These are phyloP conservation scores for Leccinellum albellum DNA, from an alignment of 768 basidiomycete genomes.

Conservation along the genomic window DNA sequence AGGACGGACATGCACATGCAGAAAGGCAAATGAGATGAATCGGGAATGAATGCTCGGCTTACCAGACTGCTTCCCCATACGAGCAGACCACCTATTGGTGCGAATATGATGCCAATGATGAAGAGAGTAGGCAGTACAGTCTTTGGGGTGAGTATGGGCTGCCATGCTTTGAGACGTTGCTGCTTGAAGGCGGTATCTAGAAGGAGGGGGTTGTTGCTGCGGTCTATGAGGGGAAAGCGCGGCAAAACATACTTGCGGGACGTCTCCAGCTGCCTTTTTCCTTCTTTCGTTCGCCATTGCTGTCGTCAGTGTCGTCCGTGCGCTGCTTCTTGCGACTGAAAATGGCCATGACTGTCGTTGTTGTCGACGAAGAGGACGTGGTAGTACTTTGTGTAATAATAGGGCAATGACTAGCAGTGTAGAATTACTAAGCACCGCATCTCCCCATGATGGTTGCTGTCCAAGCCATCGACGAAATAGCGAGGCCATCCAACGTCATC, in stretches of 20 bases:
- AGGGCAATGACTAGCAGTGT: not conserved
- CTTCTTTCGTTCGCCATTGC: slow-evolving; percentile 56
- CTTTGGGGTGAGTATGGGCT: slow-evolving; percentile 97
- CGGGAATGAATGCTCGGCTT: slow-evolving; percentile 20
- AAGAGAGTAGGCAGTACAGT: slow-evolving; percentile 96
- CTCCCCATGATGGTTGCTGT: slow-evolving; percentile 53
- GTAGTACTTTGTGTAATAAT: slow-evolving; percentile 1
- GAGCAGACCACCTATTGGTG: slow-evolving; percentile 91
- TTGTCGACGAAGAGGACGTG: slow-evolving; percentile 5
- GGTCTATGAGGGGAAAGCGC: slow-evolving; percentile 11
- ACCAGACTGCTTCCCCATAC: slow-evolving; percentile 83
- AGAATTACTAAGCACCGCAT: slow-evolving; percentile 15
- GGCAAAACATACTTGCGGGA: slow-evolving; percentile 67
- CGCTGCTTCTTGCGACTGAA: slow-evolving; percentile 52
- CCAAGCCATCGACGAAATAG: slow-evolving; percentile 44
- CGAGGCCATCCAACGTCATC: slow-evolving; percentile 48
- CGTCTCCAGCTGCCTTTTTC: slow-evolving; percentile 80
- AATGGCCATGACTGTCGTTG: slow-evolving; percentile 44
- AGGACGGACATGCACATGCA: not conserved
- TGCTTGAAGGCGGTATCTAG: slow-evolving; percentile 98
- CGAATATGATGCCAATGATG: slow-evolving; percentile 91
- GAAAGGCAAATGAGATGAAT: slow-evolving; percentile 14
- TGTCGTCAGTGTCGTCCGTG: slow-evolving; percentile 35
- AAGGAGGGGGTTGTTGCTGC: slow-evolving; percentile 3
- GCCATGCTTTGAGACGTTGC: slow-evolving; percentile 99